Base-by-base conservation (phyloP, 2,329 filamentous ascomycete species). In the Curvularia sp. region DNA sequence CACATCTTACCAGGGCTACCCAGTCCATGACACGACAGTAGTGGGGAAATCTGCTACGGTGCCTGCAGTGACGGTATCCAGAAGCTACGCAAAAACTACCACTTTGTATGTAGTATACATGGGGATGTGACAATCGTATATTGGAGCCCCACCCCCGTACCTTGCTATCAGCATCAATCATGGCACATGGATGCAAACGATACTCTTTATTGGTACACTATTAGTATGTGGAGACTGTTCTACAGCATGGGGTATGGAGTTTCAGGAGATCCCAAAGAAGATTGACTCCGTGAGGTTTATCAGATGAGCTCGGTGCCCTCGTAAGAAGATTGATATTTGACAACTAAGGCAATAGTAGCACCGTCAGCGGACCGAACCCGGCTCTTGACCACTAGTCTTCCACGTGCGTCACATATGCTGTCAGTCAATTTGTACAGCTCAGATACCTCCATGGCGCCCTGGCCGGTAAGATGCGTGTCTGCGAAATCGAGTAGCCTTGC, bases 391-490 rank as follows among this genome's bases (percentile, higher is more conserved):
- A 54, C 49, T 19, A 62, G 43, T 27, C 47, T 28, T 27, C 60
- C 56, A 9, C 45, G 49, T 3, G 36, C 41, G 51, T 77, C 71
- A 12, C 58, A 50, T 2, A 74, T 62, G 15, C 51, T 64, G 18
- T 68, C 66, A 9, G 78, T 55, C 23, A 76, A 42, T 9, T 67
- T 59, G 7, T 71, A 42, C 8, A 78, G 34, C 53, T 77, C 76
- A 6, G 27, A 32, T 41, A 76, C 59, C 34, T 73, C 71, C 48
- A 74, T 53, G 12, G 49, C 51, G 5, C 53, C 67, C 5, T 63
- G 36, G 32, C 71, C 67, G 43, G 70, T 74, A 13, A 79, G 58
- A 53, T 79, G 77, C 7, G 69, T 56, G 18, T 70, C 50, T 2
- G 59, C 58, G 3, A 79, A 59, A 39, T 79, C 77, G 1, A 68